Evolutionary conservation across 2,329 filamentous ascomycete genomes (phyloP), one percentile per base, ranked within the genome.

Genomic region (Diplocarpon rosae): DNA sequence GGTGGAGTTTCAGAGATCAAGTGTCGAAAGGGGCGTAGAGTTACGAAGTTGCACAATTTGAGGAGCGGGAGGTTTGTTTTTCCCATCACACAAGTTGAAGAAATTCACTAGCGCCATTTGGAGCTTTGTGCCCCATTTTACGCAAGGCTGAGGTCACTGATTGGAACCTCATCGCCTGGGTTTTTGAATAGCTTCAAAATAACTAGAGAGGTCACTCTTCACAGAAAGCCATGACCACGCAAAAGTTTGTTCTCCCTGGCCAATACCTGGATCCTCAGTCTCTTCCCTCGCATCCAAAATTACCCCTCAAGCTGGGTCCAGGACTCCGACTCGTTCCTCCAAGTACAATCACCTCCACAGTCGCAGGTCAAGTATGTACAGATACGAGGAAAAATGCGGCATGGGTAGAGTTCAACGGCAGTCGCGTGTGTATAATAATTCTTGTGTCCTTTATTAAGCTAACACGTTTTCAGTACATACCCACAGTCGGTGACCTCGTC

Each of bases 251-350:
- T 49, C 76, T 96, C 6, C 92, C 92, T 0, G 89, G 92, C 53
- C 88, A 95, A 56, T 60, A 68, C 28, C 73, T 95, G 37, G 76
- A 85, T 47, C 63, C 74, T 1, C 70, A 75, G 20, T 66, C 75
- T 30, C 72, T 94, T 31, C 85, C 86, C 2, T 75, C 75, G 27
- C 73, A 82, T 50, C 71, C 73, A 38, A 85, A 80, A 55, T 70
- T 77, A 50, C 77, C 86, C 32, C 70, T 95, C 51, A 85, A 85
- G 45, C 73, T 95, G 20, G 89, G 89, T 24, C 85, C 87, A 13
- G 89, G 89, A 44, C 72, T 95, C 46, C 83, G 83, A 49, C 80
- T 93, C 63, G 78, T 87, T 48, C 85, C 85, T 35, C 83, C 85
- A n/a, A 76, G 75, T 54, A 78, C 78, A 32, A 78, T 92, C 56